Percentiles rank a stretch among this genome's conserved stretches.
These are phyloP conservation scores for Brassica carinata DNA, from an alignment of 345 rosid genomes.

Conservation along the genomic window DNA sequence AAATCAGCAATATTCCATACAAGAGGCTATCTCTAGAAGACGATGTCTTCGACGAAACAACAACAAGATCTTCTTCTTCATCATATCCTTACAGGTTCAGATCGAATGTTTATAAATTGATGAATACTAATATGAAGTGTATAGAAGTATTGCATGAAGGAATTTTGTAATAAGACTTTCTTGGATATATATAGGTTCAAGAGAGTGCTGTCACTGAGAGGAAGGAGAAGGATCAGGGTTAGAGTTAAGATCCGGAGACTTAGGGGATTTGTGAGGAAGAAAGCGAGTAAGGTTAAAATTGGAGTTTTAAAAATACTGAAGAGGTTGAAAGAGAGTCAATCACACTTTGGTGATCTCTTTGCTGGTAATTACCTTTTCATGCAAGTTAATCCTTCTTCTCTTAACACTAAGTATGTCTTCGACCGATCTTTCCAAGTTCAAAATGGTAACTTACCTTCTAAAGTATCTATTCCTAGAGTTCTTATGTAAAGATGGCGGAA, in stretches of 20 bases:
- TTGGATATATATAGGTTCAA: constrained; percentile 36
- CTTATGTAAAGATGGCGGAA: constrained; percentile 7
- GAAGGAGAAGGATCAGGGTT: constrained; percentile 51
- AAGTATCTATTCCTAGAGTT: constrained; percentile 32
- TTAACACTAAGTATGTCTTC: constrained; percentile 39
- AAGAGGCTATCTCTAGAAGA: constrained; percentile 32
- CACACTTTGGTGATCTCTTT: constrained; percentile 72
- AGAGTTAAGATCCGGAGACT: constrained; percentile 51
- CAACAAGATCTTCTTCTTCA: constrained; percentile 22
- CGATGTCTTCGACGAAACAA: constrained; percentile 31
- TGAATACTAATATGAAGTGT: not conserved
- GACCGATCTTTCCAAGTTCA: constrained; percentile 37
- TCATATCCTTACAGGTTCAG: constrained; percentile 30
- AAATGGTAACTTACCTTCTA: constrained; percentile 26
- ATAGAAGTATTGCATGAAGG: constrained; percentile 13
- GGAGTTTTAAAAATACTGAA: constrained; percentile 50
- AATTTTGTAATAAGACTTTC: constrained; percentile 12
- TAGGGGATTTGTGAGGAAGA: constrained; percentile 47
- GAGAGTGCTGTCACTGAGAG: constrained; percentile 42
- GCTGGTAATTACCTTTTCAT: constrained; percentile 75
- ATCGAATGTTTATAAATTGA: not conserved
- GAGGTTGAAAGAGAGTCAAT: constrained; percentile 65
- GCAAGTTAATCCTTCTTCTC: constrained; percentile 65
- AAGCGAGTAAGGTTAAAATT: constrained; percentile 37
- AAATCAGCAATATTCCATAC: constrained; percentile 19